Percentiles rank a stretch among this genome's conserved stretches.
Evolutionary conservation across 139 green algal genomes (phyloP).

Genomic region (Picochlorum sp.): DNA sequence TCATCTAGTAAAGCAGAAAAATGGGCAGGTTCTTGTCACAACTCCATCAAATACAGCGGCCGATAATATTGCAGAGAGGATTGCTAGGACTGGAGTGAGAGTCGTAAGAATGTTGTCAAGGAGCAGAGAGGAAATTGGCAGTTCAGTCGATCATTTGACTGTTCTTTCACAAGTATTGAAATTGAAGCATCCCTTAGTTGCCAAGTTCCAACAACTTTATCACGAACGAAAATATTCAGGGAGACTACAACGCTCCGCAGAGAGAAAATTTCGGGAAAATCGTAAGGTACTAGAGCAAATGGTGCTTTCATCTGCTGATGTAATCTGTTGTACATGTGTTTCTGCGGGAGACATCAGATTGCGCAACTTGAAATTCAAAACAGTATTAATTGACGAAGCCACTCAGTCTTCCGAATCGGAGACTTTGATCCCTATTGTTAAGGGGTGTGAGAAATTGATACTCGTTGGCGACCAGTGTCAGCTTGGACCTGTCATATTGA

Average conservation of each 20-base stretch:
- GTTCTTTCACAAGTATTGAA: constrained; percentile 85
- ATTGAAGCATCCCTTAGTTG: constrained; percentile 53
- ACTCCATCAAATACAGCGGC: constrained; percentile 95
- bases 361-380: constrained; percentile 31
- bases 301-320: constrained; percentile 63
- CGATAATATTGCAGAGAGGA: constrained; percentile 94
- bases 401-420: constrained; percentile 81
- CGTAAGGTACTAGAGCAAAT: constrained; percentile 60
- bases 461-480: constrained; percentile 86
- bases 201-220: constrained; percentile 77
- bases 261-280: constrained; percentile 71
- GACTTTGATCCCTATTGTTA: constrained; percentile 70
- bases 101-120: constrained; percentile 88
- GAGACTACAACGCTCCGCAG: constrained; percentile 70
- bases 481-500: constrained; percentile 67
- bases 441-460: constrained; percentile 65
- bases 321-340: constrained; percentile 51
- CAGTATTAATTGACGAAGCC: constrained; percentile 89
- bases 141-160: constrained; percentile 84
- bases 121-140: constrained; percentile 68
- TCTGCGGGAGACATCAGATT: constrained; percentile 39
- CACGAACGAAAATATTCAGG: constrained; percentile 72
- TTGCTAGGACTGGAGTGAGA: constrained; percentile 77
- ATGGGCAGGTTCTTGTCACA: constrained; percentile 80
- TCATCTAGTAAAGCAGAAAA: constrained; percentile 56